Conservation (phyloP, 2,329 filamentous ascomycete genomes). For the Diaporthe eres region DNA sequence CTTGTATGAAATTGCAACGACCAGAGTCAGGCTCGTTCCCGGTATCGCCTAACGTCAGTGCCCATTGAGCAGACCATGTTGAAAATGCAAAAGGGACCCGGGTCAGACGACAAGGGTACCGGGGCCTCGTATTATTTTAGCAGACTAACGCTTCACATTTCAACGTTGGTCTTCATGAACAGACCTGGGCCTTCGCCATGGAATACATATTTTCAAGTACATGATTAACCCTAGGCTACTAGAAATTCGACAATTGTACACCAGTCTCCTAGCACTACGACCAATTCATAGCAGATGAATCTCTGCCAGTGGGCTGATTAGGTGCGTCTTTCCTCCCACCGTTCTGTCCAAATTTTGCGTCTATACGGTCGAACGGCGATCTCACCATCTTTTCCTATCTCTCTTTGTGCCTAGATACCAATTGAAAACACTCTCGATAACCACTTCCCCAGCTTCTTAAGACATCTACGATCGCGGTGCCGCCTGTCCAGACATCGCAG, state of each 20-base stretch:
- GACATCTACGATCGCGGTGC: neutral
- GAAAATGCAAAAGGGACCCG: no score
- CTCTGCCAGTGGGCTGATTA: no score
- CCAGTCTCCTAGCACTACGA: neutral
- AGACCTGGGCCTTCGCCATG: neutral
- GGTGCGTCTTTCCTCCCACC: neutral
- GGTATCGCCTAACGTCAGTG: no score
- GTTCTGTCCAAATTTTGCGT: neutral
- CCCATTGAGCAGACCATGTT: no score
- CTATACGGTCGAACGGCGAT: neutral
- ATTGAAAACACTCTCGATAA: no score
- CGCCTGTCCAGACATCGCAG: neutral
- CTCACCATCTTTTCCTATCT: neutral
- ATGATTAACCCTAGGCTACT: no score
- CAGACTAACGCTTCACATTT: neutral
- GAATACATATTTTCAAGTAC: fast-evolving
- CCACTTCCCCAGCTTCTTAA: neutral
- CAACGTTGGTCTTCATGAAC: no score
- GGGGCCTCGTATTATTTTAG: no score
- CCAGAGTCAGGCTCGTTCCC: no score
- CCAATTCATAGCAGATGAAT: neutral
- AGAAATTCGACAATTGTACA: neutral
- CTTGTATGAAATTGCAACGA: no score
- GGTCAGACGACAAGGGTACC: no score
- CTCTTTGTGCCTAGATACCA: no score